Percentiles rank a stretch among this genome's conserved stretches.
phyloP scores from a whole-genome alignment of 371 early-diverging fungal species.

The Fennellomyces sp. region DNA sequence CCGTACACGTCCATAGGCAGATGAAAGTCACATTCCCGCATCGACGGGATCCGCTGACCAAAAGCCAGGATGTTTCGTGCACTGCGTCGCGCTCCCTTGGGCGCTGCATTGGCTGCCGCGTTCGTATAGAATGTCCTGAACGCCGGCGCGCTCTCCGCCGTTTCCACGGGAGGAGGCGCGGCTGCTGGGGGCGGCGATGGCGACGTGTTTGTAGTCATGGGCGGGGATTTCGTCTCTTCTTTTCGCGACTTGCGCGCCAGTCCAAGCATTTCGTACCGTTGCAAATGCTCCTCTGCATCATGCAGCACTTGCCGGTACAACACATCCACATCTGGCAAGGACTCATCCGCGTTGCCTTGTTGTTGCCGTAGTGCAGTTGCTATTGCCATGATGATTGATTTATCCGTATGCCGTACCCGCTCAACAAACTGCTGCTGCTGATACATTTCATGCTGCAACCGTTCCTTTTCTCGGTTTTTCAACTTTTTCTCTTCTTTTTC shows the following conservation, averaged over 20 bases:
- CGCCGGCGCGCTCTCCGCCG: background rate
- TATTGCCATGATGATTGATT: slow-evolving; percentile 36
- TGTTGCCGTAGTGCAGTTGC: slow-evolving; percentile 42
- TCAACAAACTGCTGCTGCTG: slow-evolving; percentile 66
- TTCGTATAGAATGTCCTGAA: background rate
- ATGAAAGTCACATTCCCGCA: slow-evolving; percentile 47
- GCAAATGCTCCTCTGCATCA: slow-evolving; percentile 55
- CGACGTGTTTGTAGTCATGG: background rate
- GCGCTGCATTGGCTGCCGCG: background rate
- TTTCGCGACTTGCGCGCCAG: slow-evolving; percentile 20
- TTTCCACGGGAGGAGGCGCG: background rate
- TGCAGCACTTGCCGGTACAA: slow-evolving; percentile 49
- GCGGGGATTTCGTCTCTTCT: background rate
- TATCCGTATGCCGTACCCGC: slow-evolving; percentile 56
- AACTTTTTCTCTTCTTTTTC: slow-evolving; percentile 68
- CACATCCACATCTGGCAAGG: slow-evolving; percentile 33
- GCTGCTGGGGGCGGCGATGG: background rate
- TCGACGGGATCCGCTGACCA: slow-evolving; percentile 51
- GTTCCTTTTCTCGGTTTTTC: slow-evolving; percentile 71
- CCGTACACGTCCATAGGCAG: slow-evolving; percentile 38
- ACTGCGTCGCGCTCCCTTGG: background rate
- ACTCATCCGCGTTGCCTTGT: slow-evolving; percentile 11
- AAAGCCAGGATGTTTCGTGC: slow-evolving; percentile 46
- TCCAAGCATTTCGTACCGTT: slow-evolving; percentile 56
- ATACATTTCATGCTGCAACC: slow-evolving; percentile 62